phyloP scores from a whole-genome alignment of 257 asterid genomes.

The Scutellaria minor region DNA sequence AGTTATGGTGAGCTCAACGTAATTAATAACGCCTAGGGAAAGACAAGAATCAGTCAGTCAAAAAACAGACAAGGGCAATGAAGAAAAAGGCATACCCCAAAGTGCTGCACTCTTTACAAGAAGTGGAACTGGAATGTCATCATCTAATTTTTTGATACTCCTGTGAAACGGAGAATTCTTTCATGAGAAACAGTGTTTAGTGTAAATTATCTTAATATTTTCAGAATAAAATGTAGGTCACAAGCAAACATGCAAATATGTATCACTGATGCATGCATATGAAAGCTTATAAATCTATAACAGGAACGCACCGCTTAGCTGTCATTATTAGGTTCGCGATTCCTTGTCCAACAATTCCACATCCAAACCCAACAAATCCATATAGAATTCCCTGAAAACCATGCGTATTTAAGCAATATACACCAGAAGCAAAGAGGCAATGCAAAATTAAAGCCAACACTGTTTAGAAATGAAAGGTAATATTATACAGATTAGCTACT shows the following conservation, averaged over 20 bases:
- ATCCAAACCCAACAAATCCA: conserved; percentile 95
- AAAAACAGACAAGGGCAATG: conserved; percentile 17
- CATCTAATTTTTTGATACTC: conserved; percentile 80
- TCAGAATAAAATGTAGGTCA: background rate
- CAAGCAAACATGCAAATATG: background rate
- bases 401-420: conserved; percentile 9
- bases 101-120: conserved; percentile 90
- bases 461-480: conserved; percentile 7
- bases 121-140: conserved; percentile 96
- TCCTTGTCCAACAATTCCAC: conserved; percentile 97
- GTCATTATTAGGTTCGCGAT: conserved; percentile 93
- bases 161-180: conserved; percentile 43
- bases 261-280: too few species aligned
- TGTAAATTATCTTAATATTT: background rate
- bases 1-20: too few species aligned
- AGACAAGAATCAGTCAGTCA: too few species aligned
- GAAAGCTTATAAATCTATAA: background rate
- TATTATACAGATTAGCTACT: conserved; percentile 8
- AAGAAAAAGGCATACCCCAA: conserved; percentile 74
- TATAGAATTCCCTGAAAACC: conserved; percentile 81
- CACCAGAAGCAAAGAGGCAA: background rate
- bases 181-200: conserved; percentile 23
- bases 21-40: background rate
- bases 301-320: conserved; percentile 74
- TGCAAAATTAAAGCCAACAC: background rate